These are phyloP conservation scores for Candida oleophila DNA, from an alignment of 805 yeast genomes.

Conservation along the genomic window DNA sequence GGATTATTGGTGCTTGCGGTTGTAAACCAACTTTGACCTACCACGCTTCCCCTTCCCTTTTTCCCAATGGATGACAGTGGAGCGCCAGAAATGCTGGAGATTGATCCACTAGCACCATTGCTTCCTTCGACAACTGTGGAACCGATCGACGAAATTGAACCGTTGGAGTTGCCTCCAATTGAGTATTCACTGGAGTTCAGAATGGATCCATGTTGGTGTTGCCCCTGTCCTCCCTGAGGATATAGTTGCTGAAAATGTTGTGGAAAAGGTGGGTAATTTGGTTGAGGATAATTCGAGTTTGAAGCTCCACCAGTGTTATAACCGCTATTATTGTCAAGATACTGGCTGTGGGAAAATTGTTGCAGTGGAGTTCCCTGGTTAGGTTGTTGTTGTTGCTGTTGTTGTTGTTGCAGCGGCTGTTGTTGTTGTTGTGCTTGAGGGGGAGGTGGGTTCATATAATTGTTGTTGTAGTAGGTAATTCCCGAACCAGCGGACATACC, in stretches of 20 bases:
- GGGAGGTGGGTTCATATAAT: slow-evolving; percentile 8
- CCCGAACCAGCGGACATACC: slow-evolving; percentile 2
- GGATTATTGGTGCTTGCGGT: slow-evolving; percentile 1
- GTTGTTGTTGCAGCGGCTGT: no score
- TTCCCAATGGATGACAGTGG: slow-evolving; percentile 3
- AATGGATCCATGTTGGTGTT: slow-evolving; percentile 8
- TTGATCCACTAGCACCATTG: slow-evolving; percentile 1
- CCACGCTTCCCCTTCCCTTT: slow-evolving; percentile 1
- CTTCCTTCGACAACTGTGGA: slow-evolving; percentile 5
- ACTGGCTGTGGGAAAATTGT: slow-evolving; percentile 5
- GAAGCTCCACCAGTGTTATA: slow-evolving; percentile 10
- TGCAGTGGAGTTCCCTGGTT: slow-evolving; percentile 6
- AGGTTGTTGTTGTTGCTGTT: slow-evolving; percentile 6
- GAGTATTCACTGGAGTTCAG: slow-evolving; percentile 14
- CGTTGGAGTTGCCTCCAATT: slow-evolving; percentile 10
- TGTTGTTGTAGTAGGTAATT: slow-evolving; percentile 1
- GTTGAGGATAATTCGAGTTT: not conserved
- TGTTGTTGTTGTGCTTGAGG: slow-evolving; percentile 7
- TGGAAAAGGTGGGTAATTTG: slow-evolving; percentile 11
- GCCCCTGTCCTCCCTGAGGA: slow-evolving; percentile 4
- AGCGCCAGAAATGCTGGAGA: not conserved
- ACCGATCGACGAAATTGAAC: slow-evolving; percentile 10
- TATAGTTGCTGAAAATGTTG: slow-evolving; percentile 11
- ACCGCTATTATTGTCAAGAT: slow-evolving; percentile 1
- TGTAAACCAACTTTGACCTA: slow-evolving; percentile 4